These are phyloP conservation scores for Penicillium dipodomyicola DNA, from an alignment of 495 filamentous ascomycete species.

Conservation along the genomic window DNA sequence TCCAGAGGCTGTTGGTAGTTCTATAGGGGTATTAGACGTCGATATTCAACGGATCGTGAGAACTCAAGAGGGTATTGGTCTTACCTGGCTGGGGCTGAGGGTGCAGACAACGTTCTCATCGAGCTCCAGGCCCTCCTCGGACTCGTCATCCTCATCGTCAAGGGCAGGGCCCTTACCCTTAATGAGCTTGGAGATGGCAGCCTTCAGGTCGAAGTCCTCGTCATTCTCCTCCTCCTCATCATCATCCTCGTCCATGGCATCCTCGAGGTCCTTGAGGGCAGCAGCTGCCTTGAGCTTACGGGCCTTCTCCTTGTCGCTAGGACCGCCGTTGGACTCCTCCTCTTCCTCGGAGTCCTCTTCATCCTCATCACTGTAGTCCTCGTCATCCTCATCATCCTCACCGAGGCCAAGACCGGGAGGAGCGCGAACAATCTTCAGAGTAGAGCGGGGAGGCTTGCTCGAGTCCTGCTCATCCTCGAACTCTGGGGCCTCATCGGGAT, in stretches of 20 bases:
- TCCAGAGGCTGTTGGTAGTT: constrained; percentile 94
- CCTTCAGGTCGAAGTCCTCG: constrained; percentile 58
- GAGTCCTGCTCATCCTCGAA: constrained; percentile 60
- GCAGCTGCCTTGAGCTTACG: constrained; percentile 76
- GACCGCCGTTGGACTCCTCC: constrained; percentile 79
- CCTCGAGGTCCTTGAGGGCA: constrained; percentile 62
- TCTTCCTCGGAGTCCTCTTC: constrained; percentile 64
- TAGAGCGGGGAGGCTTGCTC: constrained; percentile 66
- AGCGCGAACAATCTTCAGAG: constrained; percentile 82
- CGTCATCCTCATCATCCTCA: constrained; percentile 56
- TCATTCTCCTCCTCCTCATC: constrained; percentile 59
- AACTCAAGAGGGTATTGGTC: constrained; percentile 13
- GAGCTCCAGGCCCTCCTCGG: constrained; percentile 63
- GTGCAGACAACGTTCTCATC: constrained; percentile 94
- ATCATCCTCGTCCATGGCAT: constrained; percentile 60
- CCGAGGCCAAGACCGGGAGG: constrained; percentile 51
- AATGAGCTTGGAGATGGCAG: constrained; percentile 59
- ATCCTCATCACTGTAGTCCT: constrained; percentile 58
- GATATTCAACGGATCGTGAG: not conserved
- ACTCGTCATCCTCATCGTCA: constrained; percentile 61
- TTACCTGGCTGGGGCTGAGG: constrained; percentile 77
- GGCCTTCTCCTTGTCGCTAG: constrained; percentile 83
- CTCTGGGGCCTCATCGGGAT: constrained; percentile 75
- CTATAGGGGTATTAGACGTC: constrained; percentile 45
- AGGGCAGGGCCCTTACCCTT: constrained; percentile 81